Conservation (phyloP, 1,284 basidiomycete species). For the Pyrrhoderma noxium region DNA sequence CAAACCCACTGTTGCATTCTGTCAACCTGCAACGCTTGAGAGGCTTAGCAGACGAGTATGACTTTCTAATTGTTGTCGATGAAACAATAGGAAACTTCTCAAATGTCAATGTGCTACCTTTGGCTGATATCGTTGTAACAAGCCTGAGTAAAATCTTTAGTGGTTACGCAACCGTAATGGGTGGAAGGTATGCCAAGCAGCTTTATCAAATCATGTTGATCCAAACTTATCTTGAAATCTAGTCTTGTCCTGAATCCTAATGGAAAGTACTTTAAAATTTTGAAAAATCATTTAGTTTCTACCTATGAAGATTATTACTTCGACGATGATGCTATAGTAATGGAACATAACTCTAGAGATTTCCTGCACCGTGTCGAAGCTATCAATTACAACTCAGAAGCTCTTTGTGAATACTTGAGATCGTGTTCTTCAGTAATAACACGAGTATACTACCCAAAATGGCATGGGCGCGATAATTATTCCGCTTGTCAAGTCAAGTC, state of each 20-base stretch:
- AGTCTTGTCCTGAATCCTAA: conserved; percentile 85
- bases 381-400: conserved; percentile 82
- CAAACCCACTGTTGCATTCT: conserved; percentile 86
- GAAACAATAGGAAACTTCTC: conserved; percentile 96
- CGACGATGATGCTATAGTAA: conserved; percentile 88
- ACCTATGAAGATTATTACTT: conserved; percentile 86
- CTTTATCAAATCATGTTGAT: conserved; percentile 3
- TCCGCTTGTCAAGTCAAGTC: conserved; percentile 51
- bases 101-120: conserved; percentile 88
- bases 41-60: conserved; percentile 80
- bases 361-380: conserved; percentile 70
- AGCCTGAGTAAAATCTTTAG: conserved; percentile 95
- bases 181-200: conserved; percentile 70
- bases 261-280: conserved; percentile 53
- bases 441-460: conserved; percentile 88
- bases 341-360: conserved; percentile 97
- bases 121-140: conserved; percentile 87
- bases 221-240: conserved; percentile 10
- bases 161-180: conserved; percentile 95
- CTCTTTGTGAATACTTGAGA: conserved; percentile 72
- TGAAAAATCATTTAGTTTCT: conserved; percentile 53
- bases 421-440: conserved; percentile 56
- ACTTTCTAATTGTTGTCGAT: conserved; percentile 87
- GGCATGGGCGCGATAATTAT: conserved; percentile 68
- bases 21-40: conserved; percentile 77